These are phyloP conservation scores for Ganoderma meredithae DNA, from an alignment of 1,284 basidiomycete species.

Conservation along the genomic window DNA sequence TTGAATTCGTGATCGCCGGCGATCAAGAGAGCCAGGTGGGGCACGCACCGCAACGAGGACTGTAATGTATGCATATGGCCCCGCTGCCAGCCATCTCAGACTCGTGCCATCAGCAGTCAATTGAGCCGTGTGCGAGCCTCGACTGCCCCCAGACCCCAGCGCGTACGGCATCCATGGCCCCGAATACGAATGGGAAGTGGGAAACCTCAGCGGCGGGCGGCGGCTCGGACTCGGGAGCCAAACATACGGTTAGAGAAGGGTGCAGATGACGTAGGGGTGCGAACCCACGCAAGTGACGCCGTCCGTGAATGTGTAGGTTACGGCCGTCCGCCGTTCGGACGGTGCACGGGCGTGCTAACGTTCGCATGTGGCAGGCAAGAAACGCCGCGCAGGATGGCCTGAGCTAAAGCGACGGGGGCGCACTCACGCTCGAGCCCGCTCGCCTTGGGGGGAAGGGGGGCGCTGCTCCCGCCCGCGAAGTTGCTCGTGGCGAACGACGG, in stretches of 20 bases:
- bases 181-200: neutral
- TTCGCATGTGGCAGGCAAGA: constrained; percentile 4
- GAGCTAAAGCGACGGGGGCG: neutral
- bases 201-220: neutral
- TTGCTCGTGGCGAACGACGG: neutral
- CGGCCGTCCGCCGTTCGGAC: neutral
- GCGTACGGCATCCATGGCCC: constrained; percentile 1
- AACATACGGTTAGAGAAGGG: neutral
- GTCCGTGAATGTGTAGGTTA: neutral
- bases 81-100: neutral
- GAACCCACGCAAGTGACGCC: neutral
- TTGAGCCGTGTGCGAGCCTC: neutral
- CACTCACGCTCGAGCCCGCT: constrained; percentile 2
- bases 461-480: neutral
- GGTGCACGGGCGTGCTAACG: neutral
- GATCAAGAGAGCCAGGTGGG: neutral
- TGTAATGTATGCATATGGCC: too few relatives aligned
- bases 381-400: constrained; percentile 1
- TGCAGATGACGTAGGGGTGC: constrained; percentile 1
- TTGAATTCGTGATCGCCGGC: neutral
- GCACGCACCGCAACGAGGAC: too few relatives aligned
- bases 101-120: neutral
- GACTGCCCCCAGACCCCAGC: neutral
- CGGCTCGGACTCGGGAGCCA: neutral
- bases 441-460: neutral